Percentiles rank a stretch among this genome's conserved stretches.
These are phyloP conservation scores for Moesziomyces sp. DNA, from an alignment of 1,284 basidiomycete species.

Conservation along the genomic window DNA sequence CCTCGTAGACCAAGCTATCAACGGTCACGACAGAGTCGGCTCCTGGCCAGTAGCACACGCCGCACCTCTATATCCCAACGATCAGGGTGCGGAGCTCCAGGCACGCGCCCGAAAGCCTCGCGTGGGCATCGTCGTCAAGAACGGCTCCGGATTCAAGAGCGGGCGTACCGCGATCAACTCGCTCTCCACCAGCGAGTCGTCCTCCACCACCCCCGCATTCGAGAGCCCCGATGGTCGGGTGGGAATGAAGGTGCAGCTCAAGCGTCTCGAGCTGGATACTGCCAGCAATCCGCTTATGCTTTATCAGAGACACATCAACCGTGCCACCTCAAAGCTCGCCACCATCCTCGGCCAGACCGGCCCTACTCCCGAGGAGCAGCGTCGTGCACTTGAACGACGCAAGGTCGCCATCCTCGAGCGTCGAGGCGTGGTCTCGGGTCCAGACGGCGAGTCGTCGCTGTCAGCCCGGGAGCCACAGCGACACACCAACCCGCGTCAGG, in stretches of 20 bases:
- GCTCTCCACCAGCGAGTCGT: slow-evolving; percentile 9
- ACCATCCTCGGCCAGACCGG: slow-evolving; percentile 25
- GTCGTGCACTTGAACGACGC: slow-evolving; percentile 31
- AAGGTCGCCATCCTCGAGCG: slow-evolving; percentile 27
- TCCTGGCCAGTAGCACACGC: slow-evolving; percentile 22
- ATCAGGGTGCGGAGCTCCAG: background rate
- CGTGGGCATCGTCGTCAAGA: slow-evolving; percentile 48
- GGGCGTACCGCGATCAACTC: slow-evolving; percentile 13
- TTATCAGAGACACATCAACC: slow-evolving; percentile 54
- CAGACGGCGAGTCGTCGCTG: background rate
- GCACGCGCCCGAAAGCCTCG: slow-evolving; percentile 26
- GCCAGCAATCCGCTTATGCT: slow-evolving; percentile 43
- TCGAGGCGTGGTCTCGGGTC: slow-evolving; percentile 4
- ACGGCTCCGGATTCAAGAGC: background rate
- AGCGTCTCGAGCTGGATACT: slow-evolving; percentile 16
- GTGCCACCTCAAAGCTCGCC: slow-evolving; percentile 53
- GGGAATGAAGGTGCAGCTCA: slow-evolving; percentile 48
- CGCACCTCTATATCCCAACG: slow-evolving; percentile 8
- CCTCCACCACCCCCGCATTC: slow-evolving; percentile 12
- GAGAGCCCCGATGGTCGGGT: slow-evolving; percentile 16
- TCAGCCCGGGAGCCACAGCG: background rate
- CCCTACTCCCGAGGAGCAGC: slow-evolving; percentile 30
- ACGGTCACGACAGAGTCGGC: background rate
- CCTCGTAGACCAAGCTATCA: slow-evolving; percentile 8
- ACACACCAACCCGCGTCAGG: slow-evolving; percentile 30